Conservation (phyloP, 768 basidiomycete species). For the Macrocybe gigantea region DNA sequence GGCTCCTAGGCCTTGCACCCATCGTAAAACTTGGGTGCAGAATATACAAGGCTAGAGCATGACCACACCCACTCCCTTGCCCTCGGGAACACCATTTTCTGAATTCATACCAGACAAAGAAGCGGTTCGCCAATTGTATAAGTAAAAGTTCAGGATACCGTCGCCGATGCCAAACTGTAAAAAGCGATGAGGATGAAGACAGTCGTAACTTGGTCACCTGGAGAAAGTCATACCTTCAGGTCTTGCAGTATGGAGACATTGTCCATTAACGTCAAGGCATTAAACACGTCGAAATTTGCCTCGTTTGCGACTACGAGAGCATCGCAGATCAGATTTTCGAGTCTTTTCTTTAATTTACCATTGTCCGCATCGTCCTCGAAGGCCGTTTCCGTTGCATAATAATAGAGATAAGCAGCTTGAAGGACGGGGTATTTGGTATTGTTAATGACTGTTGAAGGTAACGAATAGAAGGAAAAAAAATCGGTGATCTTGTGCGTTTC, state of each 20-base stretch:
- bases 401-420: constrained; percentile 93
- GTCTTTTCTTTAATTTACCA: constrained; percentile 57
- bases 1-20: background rate
- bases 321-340: constrained; percentile 71
- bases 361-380: constrained; percentile 56
- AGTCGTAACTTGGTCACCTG: background rate
- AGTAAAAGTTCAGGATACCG: constrained; percentile 85
- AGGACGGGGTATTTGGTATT: constrained; percentile 65
- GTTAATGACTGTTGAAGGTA: constrained; percentile 90
- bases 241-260: constrained; percentile 79
- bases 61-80: constrained; percentile 84
- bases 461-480: constrained; percentile 94
- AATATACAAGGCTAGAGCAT: constrained; percentile 60
- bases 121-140: constrained; percentile 93
- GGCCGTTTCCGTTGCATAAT: constrained; percentile 83
- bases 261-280: constrained; percentile 93
- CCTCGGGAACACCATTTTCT: constrained; percentile 49
- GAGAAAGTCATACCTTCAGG: constrained; percentile 55
- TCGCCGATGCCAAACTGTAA: constrained; percentile 87
- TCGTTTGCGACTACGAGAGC: constrained; percentile 76
- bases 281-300: constrained; percentile 93
- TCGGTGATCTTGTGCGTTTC: constrained; percentile 83
- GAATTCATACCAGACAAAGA: constrained; percentile 66
- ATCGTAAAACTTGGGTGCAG: background rate
- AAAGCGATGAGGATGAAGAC: constrained; percentile 3